phyloP scores from a whole-genome alignment of 2,329 filamentous ascomycete genomes.

The Pestalotiopsis fici region DNA sequence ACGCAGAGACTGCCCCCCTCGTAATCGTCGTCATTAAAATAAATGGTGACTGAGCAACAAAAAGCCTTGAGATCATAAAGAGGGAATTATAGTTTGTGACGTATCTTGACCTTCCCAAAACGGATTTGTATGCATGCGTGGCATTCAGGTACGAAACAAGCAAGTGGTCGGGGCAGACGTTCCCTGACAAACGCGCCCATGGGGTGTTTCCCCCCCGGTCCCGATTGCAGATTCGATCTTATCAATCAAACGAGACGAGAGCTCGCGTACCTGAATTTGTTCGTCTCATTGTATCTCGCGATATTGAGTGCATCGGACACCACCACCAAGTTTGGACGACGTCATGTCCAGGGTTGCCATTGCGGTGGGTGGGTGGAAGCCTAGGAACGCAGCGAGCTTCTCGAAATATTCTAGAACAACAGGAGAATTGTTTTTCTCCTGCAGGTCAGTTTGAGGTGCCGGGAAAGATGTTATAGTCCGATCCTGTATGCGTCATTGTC shows the following conservation, averaged over 20 bases:
- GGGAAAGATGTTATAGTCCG: background rate
- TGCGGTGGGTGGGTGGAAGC: background rate
- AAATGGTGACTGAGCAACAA: background rate
- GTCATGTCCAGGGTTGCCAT: background rate
- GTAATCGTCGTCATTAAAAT: background rate
- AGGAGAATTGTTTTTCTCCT: background rate
- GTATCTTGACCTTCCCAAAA: background rate
- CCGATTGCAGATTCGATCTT: background rate
- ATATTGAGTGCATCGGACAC: background rate
- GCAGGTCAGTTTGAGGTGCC: background rate
- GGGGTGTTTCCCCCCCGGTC: background rate
- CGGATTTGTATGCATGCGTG: background rate
- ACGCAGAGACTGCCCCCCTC: background rate
- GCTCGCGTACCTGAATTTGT: background rate
- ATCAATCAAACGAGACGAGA: background rate
- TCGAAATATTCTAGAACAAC: constrained; percentile 4
- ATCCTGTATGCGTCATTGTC: background rate
- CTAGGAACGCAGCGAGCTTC: background rate
- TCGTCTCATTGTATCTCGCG: background rate
- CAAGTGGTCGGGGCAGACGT: background rate
- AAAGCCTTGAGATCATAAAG: background rate
- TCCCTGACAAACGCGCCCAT: background rate
- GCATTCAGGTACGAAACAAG: background rate
- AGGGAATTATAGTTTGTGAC: background rate
- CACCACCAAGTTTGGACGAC: background rate